phyloP scores from a whole-genome alignment of 148 eudicot genomes.

The Camellia sinensis region DNA sequence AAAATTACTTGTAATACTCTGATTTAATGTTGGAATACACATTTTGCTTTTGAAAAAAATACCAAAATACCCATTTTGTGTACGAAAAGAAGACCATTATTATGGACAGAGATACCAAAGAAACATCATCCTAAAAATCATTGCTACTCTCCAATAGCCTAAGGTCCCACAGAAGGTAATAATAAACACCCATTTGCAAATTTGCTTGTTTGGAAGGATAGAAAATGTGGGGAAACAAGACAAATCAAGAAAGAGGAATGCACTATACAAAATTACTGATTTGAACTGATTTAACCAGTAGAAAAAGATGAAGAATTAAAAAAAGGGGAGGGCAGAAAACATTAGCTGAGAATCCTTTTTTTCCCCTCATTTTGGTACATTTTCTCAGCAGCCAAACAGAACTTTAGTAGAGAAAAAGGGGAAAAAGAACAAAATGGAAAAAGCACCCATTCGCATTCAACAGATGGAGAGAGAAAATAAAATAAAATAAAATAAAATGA shows the following conservation, averaged over 20 bases:
- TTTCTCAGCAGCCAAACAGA: constrained; percentile 12
- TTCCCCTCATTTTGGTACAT: not conserved
- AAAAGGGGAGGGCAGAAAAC: not conserved
- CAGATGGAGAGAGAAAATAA: not conserved
- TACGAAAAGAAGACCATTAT: not conserved
- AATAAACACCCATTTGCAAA: constrained; percentile 1
- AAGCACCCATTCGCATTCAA: not conserved
- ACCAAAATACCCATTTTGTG: constrained; percentile 2
- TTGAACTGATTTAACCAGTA: not conserved
- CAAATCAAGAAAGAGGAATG: constrained; percentile 9
- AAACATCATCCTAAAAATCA: not conserved
- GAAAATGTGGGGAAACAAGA: not conserved
- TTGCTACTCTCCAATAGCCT: not conserved
- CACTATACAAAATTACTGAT: not conserved
- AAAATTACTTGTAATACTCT: too few relatives aligned
- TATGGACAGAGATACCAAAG: not conserved
- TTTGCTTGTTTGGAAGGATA: constrained; percentile 1
- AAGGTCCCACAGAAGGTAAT: not conserved
- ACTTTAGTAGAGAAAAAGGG: not conserved
- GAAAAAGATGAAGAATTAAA: not conserved
- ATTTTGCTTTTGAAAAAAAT: not conserved
- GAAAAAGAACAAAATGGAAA: not conserved
- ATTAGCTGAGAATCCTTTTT: not conserved
- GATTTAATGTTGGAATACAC: not conserved
- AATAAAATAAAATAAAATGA: not conserved